Evolutionary conservation across 768 basidiomycete genomes (phyloP).

Genomic region (Macrocybe gigantea): DNA sequence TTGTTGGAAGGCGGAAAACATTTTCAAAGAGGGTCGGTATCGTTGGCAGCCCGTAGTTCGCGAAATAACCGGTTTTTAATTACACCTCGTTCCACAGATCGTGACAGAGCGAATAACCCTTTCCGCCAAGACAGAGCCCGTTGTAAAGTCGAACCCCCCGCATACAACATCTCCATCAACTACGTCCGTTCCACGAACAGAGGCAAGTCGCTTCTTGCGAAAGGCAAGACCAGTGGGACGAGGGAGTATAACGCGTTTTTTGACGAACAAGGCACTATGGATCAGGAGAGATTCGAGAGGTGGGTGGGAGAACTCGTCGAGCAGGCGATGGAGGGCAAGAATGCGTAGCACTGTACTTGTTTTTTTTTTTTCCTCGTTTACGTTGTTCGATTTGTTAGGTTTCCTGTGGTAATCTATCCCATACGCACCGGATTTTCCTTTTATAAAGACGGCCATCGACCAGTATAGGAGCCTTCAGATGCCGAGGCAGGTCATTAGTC

Average conservation of each 20-base stretch:
- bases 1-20: slow-evolving; percentile 85
- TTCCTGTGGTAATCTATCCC: not conserved
- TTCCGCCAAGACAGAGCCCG: slow-evolving; percentile 60
- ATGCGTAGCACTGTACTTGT: slow-evolving; percentile 21
- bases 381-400: not conserved
- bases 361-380: not conserved
- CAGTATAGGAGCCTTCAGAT: too few species aligned
- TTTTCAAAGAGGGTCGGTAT: slow-evolving; percentile 74
- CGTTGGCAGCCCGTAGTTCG: not conserved
- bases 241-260: slow-evolving; percentile 71
- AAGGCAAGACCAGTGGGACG: slow-evolving; percentile 53
- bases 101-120: slow-evolving; percentile 87
- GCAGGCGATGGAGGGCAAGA: slow-evolving; percentile 64
- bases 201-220: slow-evolving; percentile 80
- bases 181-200: slow-evolving; percentile 79
- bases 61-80: slow-evolving; percentile 8
- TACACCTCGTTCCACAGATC: slow-evolving; percentile 56
- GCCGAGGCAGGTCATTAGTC: too few species aligned
- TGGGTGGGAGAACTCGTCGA: slow-evolving; percentile 79
- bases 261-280: slow-evolving; percentile 74
- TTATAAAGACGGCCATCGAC: too few species aligned
- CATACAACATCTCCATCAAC: slow-evolving; percentile 59
- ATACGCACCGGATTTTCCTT: not conserved
- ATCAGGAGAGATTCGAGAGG: slow-evolving; percentile 65
- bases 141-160: slow-evolving; percentile 49